Evolutionary conservation across 495 filamentous ascomycete species (phyloP).

Genomic region (Aspergillus cristatus): DNA sequence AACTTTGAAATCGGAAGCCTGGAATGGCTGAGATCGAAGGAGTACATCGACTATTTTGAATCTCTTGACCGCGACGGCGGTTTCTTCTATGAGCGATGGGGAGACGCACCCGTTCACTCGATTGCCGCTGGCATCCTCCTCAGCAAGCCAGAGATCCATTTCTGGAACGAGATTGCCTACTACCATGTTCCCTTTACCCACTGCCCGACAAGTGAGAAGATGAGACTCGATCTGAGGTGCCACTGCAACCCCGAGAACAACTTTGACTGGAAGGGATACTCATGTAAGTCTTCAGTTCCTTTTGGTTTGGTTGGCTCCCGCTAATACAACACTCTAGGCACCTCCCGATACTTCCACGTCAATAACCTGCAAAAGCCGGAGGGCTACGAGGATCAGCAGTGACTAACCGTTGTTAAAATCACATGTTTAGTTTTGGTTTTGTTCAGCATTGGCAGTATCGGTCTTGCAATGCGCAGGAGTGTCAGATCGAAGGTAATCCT

Average conservation of each 20-base stretch:
- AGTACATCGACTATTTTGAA: slow-evolving; percentile 74
- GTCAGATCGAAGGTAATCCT: slow-evolving; percentile 12
- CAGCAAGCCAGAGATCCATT: slow-evolving; percentile 88
- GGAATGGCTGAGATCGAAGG: slow-evolving; percentile 70
- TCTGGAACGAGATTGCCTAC: slow-evolving; percentile 98
- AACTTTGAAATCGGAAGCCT: slow-evolving; percentile 87
- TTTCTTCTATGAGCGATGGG: slow-evolving; percentile 93
- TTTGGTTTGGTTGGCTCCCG: neutral
- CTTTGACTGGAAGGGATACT: slow-evolving; percentile 98
- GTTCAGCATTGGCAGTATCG: slow-evolving; percentile 9
- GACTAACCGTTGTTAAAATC: slow-evolving; percentile 19
- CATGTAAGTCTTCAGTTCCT: slow-evolving; percentile 52
- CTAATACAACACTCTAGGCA: slow-evolving; percentile 43
- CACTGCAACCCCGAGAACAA: slow-evolving; percentile 92
- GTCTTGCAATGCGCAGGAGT: slow-evolving; percentile 14
- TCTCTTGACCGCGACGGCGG: slow-evolving; percentile 72
- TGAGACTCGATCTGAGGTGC: slow-evolving; percentile 72
- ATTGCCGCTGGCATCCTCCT: slow-evolving; percentile 82
- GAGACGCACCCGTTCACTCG: slow-evolving; percentile 87
- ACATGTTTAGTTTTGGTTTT: slow-evolving; percentile 10
- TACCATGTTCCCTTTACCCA: slow-evolving; percentile 99
- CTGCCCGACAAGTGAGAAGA: slow-evolving; percentile 82
- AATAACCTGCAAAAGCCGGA: slow-evolving; percentile 71
- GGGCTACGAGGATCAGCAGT: slow-evolving; percentile 65
- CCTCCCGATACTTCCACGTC: slow-evolving; percentile 72